phyloP scores from a whole-genome alignment of 768 basidiomycete genomes.

The Gloeophyllum trabeum region DNA sequence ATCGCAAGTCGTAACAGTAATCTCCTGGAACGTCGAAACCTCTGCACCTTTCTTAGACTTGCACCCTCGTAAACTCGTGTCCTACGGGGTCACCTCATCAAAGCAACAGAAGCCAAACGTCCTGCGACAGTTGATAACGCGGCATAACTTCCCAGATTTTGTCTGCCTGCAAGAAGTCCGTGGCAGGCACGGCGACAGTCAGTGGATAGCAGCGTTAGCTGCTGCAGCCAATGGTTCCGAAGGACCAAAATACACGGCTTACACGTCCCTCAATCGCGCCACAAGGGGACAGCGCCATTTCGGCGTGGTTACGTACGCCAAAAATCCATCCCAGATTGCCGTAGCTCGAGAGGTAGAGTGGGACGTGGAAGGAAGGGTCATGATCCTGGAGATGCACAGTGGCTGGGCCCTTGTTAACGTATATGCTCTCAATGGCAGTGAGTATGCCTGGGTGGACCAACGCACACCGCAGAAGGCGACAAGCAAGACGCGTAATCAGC shows the following conservation, averaged over 20 bases:
- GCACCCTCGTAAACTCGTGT: no score
- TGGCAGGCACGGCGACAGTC: no score
- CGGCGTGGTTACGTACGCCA: constrained; percentile 12
- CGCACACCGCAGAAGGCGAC: background rate
- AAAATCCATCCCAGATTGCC: constrained; percentile 7
- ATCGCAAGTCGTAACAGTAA: no score
- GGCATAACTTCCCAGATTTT: no score
- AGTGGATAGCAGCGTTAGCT: no score
- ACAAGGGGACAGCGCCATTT: constrained; percentile 13
- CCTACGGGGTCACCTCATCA: no score
- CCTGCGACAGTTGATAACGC: no score
- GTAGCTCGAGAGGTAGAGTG: constrained; percentile 14
- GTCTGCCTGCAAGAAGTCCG: no score
- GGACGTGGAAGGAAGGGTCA: constrained; percentile 14
- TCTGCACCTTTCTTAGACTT: no score
- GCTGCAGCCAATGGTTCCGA: no score
- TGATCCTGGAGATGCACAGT: constrained; percentile 13
- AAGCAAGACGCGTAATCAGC: background rate
- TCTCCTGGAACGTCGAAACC: no score
- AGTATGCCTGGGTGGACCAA: constrained; percentile 14
- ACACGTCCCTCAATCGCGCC: constrained; percentile 11
- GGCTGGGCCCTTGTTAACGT: constrained; percentile 16
- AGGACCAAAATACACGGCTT: constrained; percentile 11
- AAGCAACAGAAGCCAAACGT: no score
- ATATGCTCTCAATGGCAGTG: constrained; percentile 16